Evolutionary conservation across 352 stramenopile species (phyloP).

Genomic region (Elongisporangium anandrum): DNA sequence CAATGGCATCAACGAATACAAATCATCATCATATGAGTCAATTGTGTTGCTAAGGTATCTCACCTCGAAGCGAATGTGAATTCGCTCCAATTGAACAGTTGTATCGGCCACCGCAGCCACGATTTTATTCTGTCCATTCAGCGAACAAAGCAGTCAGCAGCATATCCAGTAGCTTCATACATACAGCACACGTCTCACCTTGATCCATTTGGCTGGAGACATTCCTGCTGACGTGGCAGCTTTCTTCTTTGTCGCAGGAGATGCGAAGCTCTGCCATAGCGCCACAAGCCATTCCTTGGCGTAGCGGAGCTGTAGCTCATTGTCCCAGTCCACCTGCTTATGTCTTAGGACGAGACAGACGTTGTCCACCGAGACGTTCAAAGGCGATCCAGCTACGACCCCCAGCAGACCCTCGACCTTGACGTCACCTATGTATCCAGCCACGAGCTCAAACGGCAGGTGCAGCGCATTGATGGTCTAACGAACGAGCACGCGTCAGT

Average conservation of each 20-base stretch:
- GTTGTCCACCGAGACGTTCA: slow-evolving; percentile 47
- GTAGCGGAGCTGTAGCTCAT: slow-evolving; percentile 68
- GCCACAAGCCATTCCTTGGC: slow-evolving; percentile 58
- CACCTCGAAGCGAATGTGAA: slow-evolving; percentile 73
- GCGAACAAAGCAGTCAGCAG: not conserved
- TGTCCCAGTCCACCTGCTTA: slow-evolving; percentile 55
- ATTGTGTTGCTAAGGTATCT: not conserved
- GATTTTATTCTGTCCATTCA: slow-evolving; percentile 29
- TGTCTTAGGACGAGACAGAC: slow-evolving; percentile 58
- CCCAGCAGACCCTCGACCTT: slow-evolving; percentile 59
- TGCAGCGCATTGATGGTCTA: slow-evolving; percentile 64
- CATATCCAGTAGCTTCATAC: not conserved
- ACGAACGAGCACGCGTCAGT: not conserved
- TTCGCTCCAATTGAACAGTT: slow-evolving; percentile 52
- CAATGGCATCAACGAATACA: not conserved
- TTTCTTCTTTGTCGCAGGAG: slow-evolving; percentile 21
- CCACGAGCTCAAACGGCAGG: slow-evolving; percentile 59
- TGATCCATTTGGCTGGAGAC: slow-evolving; percentile 62
- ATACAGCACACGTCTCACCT: slow-evolving; percentile 15
- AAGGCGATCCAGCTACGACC: slow-evolving; percentile 47
- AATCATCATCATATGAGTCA: not conserved
- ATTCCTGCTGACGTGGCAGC: slow-evolving; percentile 20
- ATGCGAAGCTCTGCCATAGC: slow-evolving; percentile 45
- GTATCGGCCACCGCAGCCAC: slow-evolving; percentile 45
- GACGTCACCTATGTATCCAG: slow-evolving; percentile 61